A percentile compares a stretch with the other conserved stretches of the same genome.
phyloP scores from a whole-genome alignment of 805 yeast genomes.

The Yamadazyma ubonensis region DNA sequence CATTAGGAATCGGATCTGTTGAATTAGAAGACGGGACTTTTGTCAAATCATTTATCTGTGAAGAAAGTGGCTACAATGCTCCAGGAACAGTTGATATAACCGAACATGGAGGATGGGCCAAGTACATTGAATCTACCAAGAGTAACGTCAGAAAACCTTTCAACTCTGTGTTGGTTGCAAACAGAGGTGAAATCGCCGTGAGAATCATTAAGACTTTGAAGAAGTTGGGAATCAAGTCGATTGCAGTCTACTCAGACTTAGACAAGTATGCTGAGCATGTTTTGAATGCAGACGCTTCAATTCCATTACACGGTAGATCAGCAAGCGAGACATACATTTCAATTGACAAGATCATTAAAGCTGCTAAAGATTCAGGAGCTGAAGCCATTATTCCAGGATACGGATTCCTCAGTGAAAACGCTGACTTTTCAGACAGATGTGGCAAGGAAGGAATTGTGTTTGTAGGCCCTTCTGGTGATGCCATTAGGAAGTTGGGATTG shows the following conservation, averaged over 20 bases:
- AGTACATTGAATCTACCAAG: slow-evolving; percentile 44
- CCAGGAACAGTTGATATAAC: slow-evolving; percentile 80
- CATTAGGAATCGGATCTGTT: slow-evolving; percentile 92
- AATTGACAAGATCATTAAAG: slow-evolving; percentile 79
- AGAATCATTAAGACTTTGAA: slow-evolving; percentile 87
- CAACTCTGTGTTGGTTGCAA: slow-evolving; percentile 85
- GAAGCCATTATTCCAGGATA: slow-evolving; percentile 98
- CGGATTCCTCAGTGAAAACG: slow-evolving; percentile 94
- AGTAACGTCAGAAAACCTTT: slow-evolving; percentile 53
- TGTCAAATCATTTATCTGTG: slow-evolving; percentile 94
- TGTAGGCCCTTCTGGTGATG: slow-evolving; percentile 96
- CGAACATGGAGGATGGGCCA: slow-evolving; percentile 84
- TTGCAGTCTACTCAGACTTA: slow-evolving; percentile 88
- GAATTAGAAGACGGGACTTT: slow-evolving; percentile 77
- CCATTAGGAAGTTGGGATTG: slow-evolving; percentile 85
- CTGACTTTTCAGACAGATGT: slow-evolving; percentile 91
- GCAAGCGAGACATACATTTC: slow-evolving; percentile 91
- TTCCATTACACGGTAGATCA: slow-evolving; percentile 74
- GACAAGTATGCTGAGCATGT: slow-evolving; percentile 91
- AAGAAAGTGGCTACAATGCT: slow-evolving; percentile 76
- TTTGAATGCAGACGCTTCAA: slow-evolving; percentile 73
- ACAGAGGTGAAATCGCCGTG: slow-evolving; percentile 97
- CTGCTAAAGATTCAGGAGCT: slow-evolving; percentile 80
- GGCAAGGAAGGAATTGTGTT: slow-evolving; percentile 79
- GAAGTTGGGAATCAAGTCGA: slow-evolving; percentile 71